Evolutionary conservation across 306 rosid genomes (phyloP), one percentile per base, ranked within the genome.

Genomic region (Erythrophleum fordii): DNA sequence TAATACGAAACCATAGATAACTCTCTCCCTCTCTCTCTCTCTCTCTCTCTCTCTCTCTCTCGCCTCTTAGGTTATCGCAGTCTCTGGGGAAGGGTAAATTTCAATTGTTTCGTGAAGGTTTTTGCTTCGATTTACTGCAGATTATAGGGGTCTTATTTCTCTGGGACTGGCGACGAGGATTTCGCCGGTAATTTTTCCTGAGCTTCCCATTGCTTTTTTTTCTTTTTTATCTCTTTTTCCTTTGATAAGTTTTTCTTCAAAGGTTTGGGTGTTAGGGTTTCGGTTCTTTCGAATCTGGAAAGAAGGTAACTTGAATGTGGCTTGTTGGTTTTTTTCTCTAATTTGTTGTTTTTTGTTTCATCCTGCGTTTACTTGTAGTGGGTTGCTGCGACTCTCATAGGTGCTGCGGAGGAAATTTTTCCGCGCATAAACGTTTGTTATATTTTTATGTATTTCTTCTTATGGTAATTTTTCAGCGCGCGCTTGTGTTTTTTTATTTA

Each of bases 231-330:
- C 14, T 44, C 3, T 25, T 35, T 68, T 20, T 29, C 3, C 1
- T 5, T 8, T 16, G 45, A n/a, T 7, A 37, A 37, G 17, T 14
- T 26, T 73, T 16, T 49, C 25, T 20, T 39, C 0, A 6, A 58
- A 69, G 55, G 16, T 48, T 73, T 69, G 11, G 18, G 23, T 70
- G 72, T 75, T 88, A 81, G 90, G 90, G 86, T 84, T 88, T 83
- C 52, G 13, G 64, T 77, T 66, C 23, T 65, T 87, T 35, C 44
- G 37, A 73, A 74, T 74, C 31, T 9, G 29, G 58, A 46, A 51
- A 79, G 26, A 55, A 31, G 82, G 83, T 41, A 13, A 10, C 74
- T 81, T 72, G 59, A 48, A 81, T 68, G 80, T 28, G 59, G 11
- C 73, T 76, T 73, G 48, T 29, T 8, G 18, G 28, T 12, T 45